These are phyloP conservation scores for Rubroshorea leprosula DNA, from an alignment of 345 rosid genomes.

Conservation along the genomic window DNA sequence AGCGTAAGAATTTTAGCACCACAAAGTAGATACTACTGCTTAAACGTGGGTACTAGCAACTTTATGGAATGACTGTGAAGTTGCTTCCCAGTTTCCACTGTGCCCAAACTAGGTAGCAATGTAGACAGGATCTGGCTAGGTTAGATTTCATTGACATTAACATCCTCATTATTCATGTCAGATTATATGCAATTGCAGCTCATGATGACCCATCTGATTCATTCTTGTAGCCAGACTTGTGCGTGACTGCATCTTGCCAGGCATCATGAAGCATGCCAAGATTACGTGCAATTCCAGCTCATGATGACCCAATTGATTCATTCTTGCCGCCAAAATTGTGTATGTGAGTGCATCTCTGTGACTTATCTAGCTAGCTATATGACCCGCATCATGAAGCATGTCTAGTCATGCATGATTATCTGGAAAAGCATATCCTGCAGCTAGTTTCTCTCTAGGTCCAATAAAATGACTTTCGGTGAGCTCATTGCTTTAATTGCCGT, in stretches of 20 bases:
- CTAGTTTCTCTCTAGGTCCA: conserved; percentile 61
- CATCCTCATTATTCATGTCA: conserved; percentile 34
- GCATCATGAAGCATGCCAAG: too few species aligned
- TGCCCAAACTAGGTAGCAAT: conserved; percentile 51
- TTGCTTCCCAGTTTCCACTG: conserved; percentile 47
- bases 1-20: too few species aligned
- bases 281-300: conserved; percentile 39
- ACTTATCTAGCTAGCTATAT: conserved; percentile 33
- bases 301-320: conserved; percentile 46
- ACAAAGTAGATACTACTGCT: conserved; percentile 33
- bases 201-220: too few species aligned
- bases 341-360: conserved; percentile 47
- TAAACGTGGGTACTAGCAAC: conserved; percentile 52
- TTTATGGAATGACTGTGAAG: conserved; percentile 55
- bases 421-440: conserved; percentile 51
- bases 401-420: conserved; percentile 50
- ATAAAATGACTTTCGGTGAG: conserved; percentile 49
- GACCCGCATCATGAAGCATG: conserved; percentile 44
- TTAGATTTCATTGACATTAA: conserved; percentile 49
- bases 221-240: too few species aligned
- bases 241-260: too few species aligned
- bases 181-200: too few species aligned
- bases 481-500: conserved; percentile 37
- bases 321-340: conserved; percentile 57
- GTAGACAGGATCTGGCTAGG: conserved; percentile 49